A percentile compares a stretch with the other conserved stretches of the same genome.
Evolutionary conservation across 352 stramenopile genomes (phyloP).

Genomic region (Elongisporangium undulatum): DNA sequence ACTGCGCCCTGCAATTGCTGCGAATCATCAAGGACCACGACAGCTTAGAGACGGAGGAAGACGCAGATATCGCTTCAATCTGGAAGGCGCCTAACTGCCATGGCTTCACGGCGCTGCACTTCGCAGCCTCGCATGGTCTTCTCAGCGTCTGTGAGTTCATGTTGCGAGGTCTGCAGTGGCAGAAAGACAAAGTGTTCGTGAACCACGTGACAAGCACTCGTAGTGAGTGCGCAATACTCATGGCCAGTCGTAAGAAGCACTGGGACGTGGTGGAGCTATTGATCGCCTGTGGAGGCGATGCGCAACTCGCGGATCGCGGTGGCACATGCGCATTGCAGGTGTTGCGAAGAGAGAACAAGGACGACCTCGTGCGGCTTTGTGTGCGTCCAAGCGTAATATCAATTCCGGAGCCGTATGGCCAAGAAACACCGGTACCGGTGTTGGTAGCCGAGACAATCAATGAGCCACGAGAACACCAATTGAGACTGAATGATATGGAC

Average conservation of each 20-base stretch:
- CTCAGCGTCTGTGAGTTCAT: constrained; percentile 24
- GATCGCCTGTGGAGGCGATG: constrained; percentile 34
- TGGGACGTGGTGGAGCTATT: constrained; percentile 35
- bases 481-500: background rate
- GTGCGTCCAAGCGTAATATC: background rate
- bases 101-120: constrained; percentile 61
- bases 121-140: constrained; percentile 41
- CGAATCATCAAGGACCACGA: background rate
- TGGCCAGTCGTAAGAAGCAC: constrained; percentile 58
- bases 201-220: constrained; percentile 41
- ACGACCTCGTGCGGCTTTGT: background rate
- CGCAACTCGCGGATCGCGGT: constrained; percentile 37
- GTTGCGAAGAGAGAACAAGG: constrained; percentile 8
- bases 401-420: background rate
- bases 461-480: background rate
- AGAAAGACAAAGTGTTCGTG: constrained; percentile 25
- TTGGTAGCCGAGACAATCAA: background rate
- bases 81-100: constrained; percentile 50
- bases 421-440: background rate
- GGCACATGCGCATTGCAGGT: constrained; percentile 44
- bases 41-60: background rate
- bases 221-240: constrained; percentile 54
- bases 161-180: constrained; percentile 26
- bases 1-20: constrained; percentile 45
- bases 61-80: constrained; percentile 5